A percentile compares a stretch with the other conserved stretches of the same genome.
Evolutionary conservation across 2,329 filamentous ascomycete species (phyloP).

Genomic region (Penicillium nordicum): DNA sequence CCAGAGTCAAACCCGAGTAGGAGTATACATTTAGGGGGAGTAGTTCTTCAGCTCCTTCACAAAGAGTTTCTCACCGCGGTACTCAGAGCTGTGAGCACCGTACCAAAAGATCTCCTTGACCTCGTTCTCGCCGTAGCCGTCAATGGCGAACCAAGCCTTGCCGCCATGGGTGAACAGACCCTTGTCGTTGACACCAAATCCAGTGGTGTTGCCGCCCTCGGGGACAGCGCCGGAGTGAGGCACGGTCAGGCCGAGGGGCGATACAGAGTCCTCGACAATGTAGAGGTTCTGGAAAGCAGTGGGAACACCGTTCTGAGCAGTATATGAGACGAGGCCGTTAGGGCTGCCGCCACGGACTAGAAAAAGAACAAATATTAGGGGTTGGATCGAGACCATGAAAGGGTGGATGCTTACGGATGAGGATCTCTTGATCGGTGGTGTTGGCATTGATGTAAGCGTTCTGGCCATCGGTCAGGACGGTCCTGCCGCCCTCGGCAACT

Average conservation of each 20-base stretch:
- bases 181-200: conserved; percentile 26
- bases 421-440: conserved; percentile 21
- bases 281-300: conserved; percentile 31
- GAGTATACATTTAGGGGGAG: background rate
- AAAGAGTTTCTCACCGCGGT: conserved; percentile 18
- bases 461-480: conserved; percentile 27
- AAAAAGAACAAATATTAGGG: background rate
- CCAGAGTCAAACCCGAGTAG: background rate
- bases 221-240: conserved; percentile 30
- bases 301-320: conserved; percentile 19
- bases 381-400: background rate
- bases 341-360: conserved; percentile 19
- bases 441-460: conserved; percentile 23
- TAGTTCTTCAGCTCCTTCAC: conserved; percentile 29
- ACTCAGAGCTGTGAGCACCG: conserved; percentile 23
- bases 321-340: conserved; percentile 25
- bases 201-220: conserved; percentile 20
- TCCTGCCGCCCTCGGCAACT: conserved; percentile 26
- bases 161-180: conserved; percentile 28
- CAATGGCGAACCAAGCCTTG: conserved; percentile 26
- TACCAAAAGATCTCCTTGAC: conserved; percentile 29
- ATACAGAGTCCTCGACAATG: conserved; percentile 22
- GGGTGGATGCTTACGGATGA: conserved; percentile 23
- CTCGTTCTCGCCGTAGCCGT: conserved; percentile 21
- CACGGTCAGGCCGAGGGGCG: conserved; percentile 22